Evolutionary conservation across 179 eudicot genomes (phyloP), one percentile per base, ranked within the genome.

Genomic region (Spinacia oleracea): DNA sequence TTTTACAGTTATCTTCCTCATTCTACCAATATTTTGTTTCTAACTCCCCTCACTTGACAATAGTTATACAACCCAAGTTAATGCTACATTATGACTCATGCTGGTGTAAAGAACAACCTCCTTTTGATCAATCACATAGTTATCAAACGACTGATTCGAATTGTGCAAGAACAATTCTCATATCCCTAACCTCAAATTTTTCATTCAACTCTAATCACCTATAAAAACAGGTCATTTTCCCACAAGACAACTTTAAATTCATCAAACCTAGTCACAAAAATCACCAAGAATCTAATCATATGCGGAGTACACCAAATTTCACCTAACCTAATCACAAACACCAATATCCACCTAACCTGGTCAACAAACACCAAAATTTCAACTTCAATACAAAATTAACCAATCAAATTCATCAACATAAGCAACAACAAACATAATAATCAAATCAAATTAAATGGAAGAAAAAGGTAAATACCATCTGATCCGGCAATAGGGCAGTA

Each of bases 401-500:
- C 11, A 59, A 9, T 23, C 27, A 25, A 27, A 62, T 62, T 12
- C 15, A 62, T 59, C 64, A 62, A 25, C 35, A 38, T 23, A 21
- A 29, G 60, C 9, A 77, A 42, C 10, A 67, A 32, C 0, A 12
- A 48, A 48, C 21, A 18, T 20, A 55, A 70, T 1, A 35, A 38
- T 68, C 55, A 18, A 53, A 73, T 18, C 2, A 21, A 64, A 9
- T 3, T 0, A 32, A 18, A 40, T n/a, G n/a, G n/a, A 38, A 70
- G 42, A 11, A 15, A 15, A 27, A 34, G 12, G 72, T 18, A 20
- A 0, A 62, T 85, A 91, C 97, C 97, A 80, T 92, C 95, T 68
- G 90, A 82, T 79, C 86, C 91, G 70, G 83, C 70, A 75, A 62
- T 58, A 18, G 95, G 92, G 56, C 91, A 89, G 53, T 92, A 89